Evolutionary conservation across 306 rosid species (phyloP).

Genomic region (Quercus suber): DNA sequence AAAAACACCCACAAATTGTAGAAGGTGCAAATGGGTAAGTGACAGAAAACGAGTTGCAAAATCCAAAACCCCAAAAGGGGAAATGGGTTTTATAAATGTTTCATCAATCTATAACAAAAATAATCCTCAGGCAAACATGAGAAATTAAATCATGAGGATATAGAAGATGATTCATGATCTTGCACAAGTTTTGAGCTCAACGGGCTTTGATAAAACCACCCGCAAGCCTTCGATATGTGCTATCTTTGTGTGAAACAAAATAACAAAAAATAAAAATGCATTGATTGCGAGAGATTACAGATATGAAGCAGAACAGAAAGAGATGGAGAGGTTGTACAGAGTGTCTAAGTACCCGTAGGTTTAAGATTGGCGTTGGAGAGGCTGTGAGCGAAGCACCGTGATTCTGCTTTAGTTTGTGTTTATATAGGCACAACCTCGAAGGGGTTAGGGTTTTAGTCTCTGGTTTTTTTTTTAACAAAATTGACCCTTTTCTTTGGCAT

Average conservation of each 20-base stretch:
- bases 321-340: not conserved
- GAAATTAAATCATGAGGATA: conserved; percentile 27
- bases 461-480: conserved; percentile 6
- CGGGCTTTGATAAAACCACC: conserved; percentile 26
- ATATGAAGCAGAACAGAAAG: not conserved
- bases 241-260: not conserved
- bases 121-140: conserved; percentile 31
- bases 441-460: conserved; percentile 52
- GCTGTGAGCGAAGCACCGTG: not conserved
- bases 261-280: not conserved
- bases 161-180: conserved; percentile 36
- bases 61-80: not conserved
- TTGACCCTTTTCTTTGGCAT: not conserved
- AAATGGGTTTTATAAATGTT: conserved; percentile 26
- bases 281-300: not conserved
- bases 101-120: conserved; percentile 25
- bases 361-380: not conserved
- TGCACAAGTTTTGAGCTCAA: conserved; percentile 74
- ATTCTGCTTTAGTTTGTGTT: not conserved
- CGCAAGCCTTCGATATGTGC: conserved; percentile 90
- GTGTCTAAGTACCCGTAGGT: not conserved
- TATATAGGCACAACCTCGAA: conserved; percentile 14
- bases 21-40: not conserved
- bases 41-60: not conserved
- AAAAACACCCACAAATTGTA: not conserved